Conservation (phyloP, 202 grass and related monocot species). For the Panicum virgatum region DNA sequence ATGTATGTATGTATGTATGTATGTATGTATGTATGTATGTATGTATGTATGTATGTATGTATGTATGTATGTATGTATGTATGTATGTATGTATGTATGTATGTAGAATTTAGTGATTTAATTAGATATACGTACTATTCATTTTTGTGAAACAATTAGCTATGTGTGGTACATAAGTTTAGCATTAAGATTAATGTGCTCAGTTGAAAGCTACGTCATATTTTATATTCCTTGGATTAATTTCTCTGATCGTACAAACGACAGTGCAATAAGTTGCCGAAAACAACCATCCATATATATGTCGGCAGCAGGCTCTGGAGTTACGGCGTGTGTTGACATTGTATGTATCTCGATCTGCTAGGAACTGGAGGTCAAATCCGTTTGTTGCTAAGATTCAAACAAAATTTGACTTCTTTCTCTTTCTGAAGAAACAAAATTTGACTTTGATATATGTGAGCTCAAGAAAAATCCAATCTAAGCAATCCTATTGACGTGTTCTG, state of each 20-base stretch:
- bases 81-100: no score
- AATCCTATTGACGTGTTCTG: neutral
- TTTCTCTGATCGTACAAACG: conserved; percentile 15
- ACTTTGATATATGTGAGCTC: neutral
- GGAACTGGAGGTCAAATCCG: conserved; percentile 19
- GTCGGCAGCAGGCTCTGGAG: conserved; percentile 28
- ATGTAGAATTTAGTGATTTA: no score
- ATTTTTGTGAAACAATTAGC: no score
- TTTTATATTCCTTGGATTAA: conserved; percentile 13
- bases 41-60: no score
- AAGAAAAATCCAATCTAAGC: neutral
- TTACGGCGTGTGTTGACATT: conserved; percentile 32
- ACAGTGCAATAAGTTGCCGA: conserved; percentile 36
- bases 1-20: no score
- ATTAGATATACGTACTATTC: no score
- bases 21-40: no score
- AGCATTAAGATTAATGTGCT: no score
- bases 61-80: no score
- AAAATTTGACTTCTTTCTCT: neutral
- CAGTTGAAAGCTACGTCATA: neutral
- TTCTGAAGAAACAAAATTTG: neutral
- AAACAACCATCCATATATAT: conserved; percentile 47
- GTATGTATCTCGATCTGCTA: neutral
- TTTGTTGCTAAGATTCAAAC: neutral
- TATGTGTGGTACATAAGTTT: no score